Conservation (phyloP, 768 basidiomycete species). For the Lentinula raphanica region DNA sequence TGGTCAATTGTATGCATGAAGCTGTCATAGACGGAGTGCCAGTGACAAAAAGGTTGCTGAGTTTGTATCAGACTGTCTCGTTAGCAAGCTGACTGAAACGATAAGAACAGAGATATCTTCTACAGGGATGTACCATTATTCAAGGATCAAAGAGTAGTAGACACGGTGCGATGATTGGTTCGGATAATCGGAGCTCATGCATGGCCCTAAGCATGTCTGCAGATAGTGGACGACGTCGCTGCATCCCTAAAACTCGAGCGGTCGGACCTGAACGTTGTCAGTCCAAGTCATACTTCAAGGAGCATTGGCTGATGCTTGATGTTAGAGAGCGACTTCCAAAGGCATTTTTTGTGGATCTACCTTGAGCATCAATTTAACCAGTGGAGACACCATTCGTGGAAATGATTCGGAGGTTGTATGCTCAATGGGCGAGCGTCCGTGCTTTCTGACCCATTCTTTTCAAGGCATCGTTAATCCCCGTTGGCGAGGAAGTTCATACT, state of each 20-base stretch:
- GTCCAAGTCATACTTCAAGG: slow-evolving; percentile 8
- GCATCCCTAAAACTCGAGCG: slow-evolving; percentile 74
- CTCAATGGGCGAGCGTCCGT: background rate
- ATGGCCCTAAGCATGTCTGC: background rate
- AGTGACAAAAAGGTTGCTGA: slow-evolving; percentile 54
- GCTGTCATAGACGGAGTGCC: slow-evolving; percentile 51
- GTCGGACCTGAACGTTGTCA: slow-evolving; percentile 75
- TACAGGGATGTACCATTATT: slow-evolving; percentile 84
- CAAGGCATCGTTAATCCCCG: slow-evolving; percentile 75
- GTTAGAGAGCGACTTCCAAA: slow-evolving; percentile 82
- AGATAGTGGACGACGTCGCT: slow-evolving; percentile 89
- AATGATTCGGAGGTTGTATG: slow-evolving; percentile 55
- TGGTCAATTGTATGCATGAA: slow-evolving; percentile 67
- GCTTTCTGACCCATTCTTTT: too few relatives aligned
- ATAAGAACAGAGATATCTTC: slow-evolving; percentile 65
- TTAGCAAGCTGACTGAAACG: background rate
- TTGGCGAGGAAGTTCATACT: slow-evolving; percentile 61
- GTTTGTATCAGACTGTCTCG: slow-evolving; percentile 9
- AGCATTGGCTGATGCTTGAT: slow-evolving; percentile 5
- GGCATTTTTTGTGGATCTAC: slow-evolving; percentile 76
- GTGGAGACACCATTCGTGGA: slow-evolving; percentile 45
- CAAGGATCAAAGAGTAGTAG: slow-evolving; percentile 70
- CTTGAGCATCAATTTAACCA: slow-evolving; percentile 50
- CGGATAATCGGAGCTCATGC: background rate
- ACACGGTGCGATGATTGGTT: slow-evolving; percentile 44